Base-by-base conservation (phyloP, 192 early-diverging fungal species). In the Linnemannia elongata region DNA sequence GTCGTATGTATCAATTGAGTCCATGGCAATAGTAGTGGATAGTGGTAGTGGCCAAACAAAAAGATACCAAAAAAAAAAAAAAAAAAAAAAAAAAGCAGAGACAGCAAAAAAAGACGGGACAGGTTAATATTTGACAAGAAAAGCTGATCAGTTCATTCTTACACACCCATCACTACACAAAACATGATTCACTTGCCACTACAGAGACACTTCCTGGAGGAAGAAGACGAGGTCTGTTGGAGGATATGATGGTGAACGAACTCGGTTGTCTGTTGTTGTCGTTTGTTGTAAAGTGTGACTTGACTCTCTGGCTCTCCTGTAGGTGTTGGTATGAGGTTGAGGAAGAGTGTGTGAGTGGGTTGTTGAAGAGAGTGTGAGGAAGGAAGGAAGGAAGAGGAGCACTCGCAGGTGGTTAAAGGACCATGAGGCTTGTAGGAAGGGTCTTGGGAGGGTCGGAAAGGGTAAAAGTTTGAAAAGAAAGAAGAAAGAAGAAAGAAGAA, bases 121-220 rank as follows among this genome's bases (percentile, higher is more conserved):
- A 75, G 30, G 33, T 57, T 75, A 75, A 33, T 66, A 66, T 66
- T 66, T 66, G 55, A 27, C 6, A 60, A 60, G n/a, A 60, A 60
- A 66, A 66, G 17, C 49, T 52, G 49, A 52, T 52, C 49, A 52
- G 49, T 1, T 20, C 49, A 52, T 52, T 52, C 49, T 17, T 17
- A 22, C 22, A 52, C 18, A 52, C 18, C 15, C 49, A 52, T 52
- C 3, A 52, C 49, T 52, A 30, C 33, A 66, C 9, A 66, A 33
- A 66, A 66, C 5, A 33, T 15, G 24, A 66, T 12, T 15, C 38
- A 66, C 60, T 66, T 66, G 24, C 60, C 60, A 66, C 60, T 33
- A 66, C 60, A 66, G 60, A 66, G 60, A 66, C 60, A 66, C 60
- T 66, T 66, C 60, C 60, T 66, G 60, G 60, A 66, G 60, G 60